phyloP scores from a whole-genome alignment of 768 basidiomycete species.

The Agaricus sinodeliciosus region DNA sequence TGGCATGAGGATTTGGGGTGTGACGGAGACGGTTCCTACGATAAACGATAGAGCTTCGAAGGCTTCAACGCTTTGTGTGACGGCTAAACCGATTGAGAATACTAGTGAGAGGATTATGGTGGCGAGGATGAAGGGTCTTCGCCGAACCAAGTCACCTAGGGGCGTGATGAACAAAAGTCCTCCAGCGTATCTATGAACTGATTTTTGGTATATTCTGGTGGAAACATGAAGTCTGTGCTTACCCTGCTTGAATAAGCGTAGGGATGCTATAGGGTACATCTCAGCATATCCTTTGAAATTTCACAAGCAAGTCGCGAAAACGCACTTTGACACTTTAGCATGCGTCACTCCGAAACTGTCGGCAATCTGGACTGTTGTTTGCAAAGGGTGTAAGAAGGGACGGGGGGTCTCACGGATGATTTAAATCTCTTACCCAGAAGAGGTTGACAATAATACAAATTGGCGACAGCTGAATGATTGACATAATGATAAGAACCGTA shows the following conservation, averaged over 20 bases:
- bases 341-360: slow-evolving; percentile 24
- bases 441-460: slow-evolving; percentile 82
- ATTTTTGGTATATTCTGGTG: neutral
- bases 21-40: slow-evolving; percentile 64
- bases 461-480: slow-evolving; percentile 46
- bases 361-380: slow-evolving; percentile 35
- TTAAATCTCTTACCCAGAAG: slow-evolving; percentile 48
- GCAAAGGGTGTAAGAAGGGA: neutral
- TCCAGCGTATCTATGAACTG: slow-evolving; percentile 48
- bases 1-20: slow-evolving; percentile 71
- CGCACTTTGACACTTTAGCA: slow-evolving; percentile 26
- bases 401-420: neutral
- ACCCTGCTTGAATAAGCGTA: slow-evolving; percentile 66
- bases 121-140: slow-evolving; percentile 62
- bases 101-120: slow-evolving; percentile 46
- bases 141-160: slow-evolving; percentile 74
- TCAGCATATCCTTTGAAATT: neutral
- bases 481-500: neutral
- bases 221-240: slow-evolving; percentile 9
- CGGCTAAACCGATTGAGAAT: slow-evolving; percentile 65
- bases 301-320: neutral
- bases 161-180: slow-evolving; percentile 76
- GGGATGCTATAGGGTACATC: slow-evolving; percentile 40
- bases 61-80: slow-evolving; percentile 49
- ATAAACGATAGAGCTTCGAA: slow-evolving; percentile 70